Evolutionary conservation across 2,329 filamentous ascomycete genomes (phyloP).

Genomic region (Aspergillus texensis): DNA sequence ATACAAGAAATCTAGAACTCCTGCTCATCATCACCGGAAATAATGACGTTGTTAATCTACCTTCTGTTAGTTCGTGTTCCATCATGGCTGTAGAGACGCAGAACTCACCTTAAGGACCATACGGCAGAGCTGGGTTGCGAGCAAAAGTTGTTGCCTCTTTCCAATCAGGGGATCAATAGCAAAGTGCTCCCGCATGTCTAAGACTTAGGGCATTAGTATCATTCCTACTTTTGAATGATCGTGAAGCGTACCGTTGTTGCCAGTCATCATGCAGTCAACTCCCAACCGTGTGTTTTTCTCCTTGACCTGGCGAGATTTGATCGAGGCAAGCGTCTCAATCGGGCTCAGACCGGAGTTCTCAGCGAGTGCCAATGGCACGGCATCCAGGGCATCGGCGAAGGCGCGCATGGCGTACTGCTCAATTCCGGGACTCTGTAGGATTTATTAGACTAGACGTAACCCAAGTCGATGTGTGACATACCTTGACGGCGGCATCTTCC

Average conservation of each 20-base stretch:
- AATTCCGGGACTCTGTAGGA: constrained; percentile 75
- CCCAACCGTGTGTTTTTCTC: constrained; percentile 77
- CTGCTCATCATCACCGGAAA: constrained; percentile 82
- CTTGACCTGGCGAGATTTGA: constrained; percentile 97
- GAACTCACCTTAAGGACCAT: constrained; percentile 88
- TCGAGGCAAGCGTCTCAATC: constrained; percentile 89
- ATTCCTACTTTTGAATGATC: not conserved
- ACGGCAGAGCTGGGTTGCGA: constrained; percentile 94
- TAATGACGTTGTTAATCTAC: constrained; percentile 87
- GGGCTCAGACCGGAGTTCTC: constrained; percentile 97
- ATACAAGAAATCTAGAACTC: constrained; percentile 67
- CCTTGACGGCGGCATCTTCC: constrained; percentile 87
- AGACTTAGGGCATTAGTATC: constrained; percentile 9
- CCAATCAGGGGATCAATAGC: constrained; percentile 98
- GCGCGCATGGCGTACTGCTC: constrained; percentile 99
- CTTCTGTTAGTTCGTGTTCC: constrained; percentile 18
- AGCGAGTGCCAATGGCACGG: constrained; percentile 90
- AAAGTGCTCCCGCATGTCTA: constrained; percentile 95
- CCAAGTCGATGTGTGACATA: constrained; percentile 29
- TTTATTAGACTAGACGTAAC: constrained; percentile 1
- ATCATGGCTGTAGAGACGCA: not conserved
- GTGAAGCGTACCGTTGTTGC: constrained; percentile 75
- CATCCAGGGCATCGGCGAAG: constrained; percentile 91
- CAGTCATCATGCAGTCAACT: constrained; percentile 96
- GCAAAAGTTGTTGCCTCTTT: constrained; percentile 93